These are phyloP conservation scores for Fusarium acutatum DNA, from an alignment of 2,329 filamentous ascomycete species.

Conservation along the genomic window DNA sequence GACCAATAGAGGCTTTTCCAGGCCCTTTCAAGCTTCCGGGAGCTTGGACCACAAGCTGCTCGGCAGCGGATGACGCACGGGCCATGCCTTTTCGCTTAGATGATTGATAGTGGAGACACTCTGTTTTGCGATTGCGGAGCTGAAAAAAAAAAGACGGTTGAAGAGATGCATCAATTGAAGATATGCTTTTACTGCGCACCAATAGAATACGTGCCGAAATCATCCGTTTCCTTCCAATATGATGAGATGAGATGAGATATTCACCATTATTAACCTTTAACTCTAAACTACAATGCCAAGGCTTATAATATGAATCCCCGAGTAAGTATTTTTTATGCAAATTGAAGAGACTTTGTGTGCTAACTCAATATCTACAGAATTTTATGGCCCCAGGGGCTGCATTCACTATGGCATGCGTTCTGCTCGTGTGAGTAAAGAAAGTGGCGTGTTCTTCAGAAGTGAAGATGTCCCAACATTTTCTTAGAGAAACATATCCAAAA, in stretches of 20 bases:
- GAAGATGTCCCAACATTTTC: background rate
- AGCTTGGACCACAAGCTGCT: slow-evolving; percentile 42
- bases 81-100: slow-evolving; percentile 25
- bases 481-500: background rate
- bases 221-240: slow-evolving; percentile 1
- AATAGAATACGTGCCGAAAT: slow-evolving; percentile 4
- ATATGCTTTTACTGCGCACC: slow-evolving; percentile 31
- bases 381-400: slow-evolving; percentile 61
- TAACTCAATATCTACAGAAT: slow-evolving; percentile 43
- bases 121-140: slow-evolving; percentile 14
- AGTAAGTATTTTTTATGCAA: slow-evolving; percentile 14
- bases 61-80: slow-evolving; percentile 36
- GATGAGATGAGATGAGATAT: slow-evolving; percentile 1
- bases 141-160: background rate
- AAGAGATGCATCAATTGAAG: slow-evolving; percentile 42
- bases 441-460: slow-evolving; percentile 22
- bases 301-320: slow-evolving; percentile 42
- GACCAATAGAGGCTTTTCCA: slow-evolving; percentile 37
- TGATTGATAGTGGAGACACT: slow-evolving; percentile 11
- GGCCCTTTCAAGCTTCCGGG: slow-evolving; percentile 41
- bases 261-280: background rate
- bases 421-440: slow-evolving; percentile 54
- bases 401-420: slow-evolving; percentile 62
- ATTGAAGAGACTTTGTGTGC: background rate
- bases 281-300: background rate